A percentile compares a stretch with the other conserved stretches of the same genome.
phyloP scores from a whole-genome alignment of 2,329 filamentous ascomycete species.

The Pseudogymnoascus sp. region DNA sequence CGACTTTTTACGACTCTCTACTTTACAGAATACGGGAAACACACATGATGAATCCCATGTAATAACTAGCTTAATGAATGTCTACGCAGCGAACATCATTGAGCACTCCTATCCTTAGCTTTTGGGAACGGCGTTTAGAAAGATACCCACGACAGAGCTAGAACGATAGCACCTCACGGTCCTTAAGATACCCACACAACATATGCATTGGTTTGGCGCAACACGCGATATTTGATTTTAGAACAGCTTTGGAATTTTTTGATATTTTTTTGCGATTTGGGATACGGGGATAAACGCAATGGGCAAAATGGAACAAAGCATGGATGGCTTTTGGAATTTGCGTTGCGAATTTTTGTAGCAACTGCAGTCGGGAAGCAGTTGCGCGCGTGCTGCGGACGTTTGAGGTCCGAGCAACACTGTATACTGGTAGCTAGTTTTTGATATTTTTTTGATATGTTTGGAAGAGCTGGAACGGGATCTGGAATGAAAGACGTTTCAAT shows the following conservation, averaged over 20 bases:
- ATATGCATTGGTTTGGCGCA: conserved; percentile 6
- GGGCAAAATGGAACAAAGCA: background rate
- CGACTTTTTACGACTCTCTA: conserved; percentile 5
- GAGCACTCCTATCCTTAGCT: conserved; percentile 8
- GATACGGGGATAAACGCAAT: background rate
- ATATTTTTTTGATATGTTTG: background rate
- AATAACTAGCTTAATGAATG: conserved; percentile 8
- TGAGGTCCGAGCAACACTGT: background rate
- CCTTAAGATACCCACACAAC: conserved; percentile 12
- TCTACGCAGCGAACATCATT: conserved; percentile 15
- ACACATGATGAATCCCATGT: background rate
- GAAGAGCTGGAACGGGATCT: background rate
- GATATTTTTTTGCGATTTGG: background rate
- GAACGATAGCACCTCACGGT: conserved; percentile 11
- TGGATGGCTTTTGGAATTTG: background rate
- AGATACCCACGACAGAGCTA: conserved; percentile 11
- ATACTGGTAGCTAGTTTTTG: background rate
- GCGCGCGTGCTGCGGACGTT: background rate
- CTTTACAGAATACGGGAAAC: background rate
- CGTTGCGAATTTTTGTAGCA: background rate
- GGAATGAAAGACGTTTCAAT: conserved; percentile 4
- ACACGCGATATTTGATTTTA: conserved; percentile 1
- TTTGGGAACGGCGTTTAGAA: conserved; percentile 2
- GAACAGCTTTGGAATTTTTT: background rate
- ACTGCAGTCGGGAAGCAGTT: background rate